These are phyloP conservation scores for Botrytis tulipae DNA, from an alignment of 2,329 filamentous ascomycete species.

Conservation along the genomic window DNA sequence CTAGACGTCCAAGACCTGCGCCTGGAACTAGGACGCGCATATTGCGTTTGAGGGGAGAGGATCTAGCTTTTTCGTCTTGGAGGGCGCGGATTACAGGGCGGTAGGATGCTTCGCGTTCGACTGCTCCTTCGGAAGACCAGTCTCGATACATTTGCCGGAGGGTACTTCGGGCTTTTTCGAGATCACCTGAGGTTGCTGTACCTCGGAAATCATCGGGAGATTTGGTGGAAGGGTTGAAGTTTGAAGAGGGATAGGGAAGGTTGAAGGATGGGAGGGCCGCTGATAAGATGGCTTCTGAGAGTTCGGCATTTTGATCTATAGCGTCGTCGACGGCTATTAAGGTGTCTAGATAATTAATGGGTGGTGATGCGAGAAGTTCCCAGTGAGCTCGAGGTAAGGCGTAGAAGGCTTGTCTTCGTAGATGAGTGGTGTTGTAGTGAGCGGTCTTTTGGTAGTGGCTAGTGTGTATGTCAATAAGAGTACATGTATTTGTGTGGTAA, in stretches of 20 bases:
- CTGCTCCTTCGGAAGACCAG: constrained; percentile 76
- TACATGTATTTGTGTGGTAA: background rate
- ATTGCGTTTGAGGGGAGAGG: constrained; percentile 21
- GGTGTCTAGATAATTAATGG: constrained; percentile 78
- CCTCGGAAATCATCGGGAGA: constrained; percentile 60
- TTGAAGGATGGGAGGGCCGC: constrained; percentile 67
- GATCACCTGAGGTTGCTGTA: constrained; percentile 68
- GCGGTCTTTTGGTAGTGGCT: constrained; percentile 83
- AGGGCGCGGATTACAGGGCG: constrained; percentile 69
- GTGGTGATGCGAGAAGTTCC: constrained; percentile 74
- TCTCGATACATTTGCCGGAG: constrained; percentile 93
- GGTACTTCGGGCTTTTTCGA: constrained; percentile 90
- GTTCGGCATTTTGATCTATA: constrained; percentile 82
- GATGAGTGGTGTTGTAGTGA: constrained; percentile 87
- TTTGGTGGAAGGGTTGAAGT: constrained; percentile 9
- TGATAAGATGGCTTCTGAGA: constrained; percentile 76
- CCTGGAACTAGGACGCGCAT: constrained; percentile 76
- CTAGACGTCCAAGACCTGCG: constrained; percentile 81
- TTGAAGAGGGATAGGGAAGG: constrained; percentile 31
- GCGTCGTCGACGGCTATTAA: constrained; percentile 79
- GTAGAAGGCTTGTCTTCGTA: constrained; percentile 90
- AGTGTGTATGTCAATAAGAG: constrained; percentile 18
- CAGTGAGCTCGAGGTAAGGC: constrained; percentile 81
- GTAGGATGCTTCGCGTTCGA: constrained; percentile 76
- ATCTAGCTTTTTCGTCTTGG: constrained; percentile 44